Percentiles rank a stretch among this genome's conserved stretches.
Conservation (phyloP, 768 basidiomycete genomes). For the Nidularia pulvinata region DNA sequence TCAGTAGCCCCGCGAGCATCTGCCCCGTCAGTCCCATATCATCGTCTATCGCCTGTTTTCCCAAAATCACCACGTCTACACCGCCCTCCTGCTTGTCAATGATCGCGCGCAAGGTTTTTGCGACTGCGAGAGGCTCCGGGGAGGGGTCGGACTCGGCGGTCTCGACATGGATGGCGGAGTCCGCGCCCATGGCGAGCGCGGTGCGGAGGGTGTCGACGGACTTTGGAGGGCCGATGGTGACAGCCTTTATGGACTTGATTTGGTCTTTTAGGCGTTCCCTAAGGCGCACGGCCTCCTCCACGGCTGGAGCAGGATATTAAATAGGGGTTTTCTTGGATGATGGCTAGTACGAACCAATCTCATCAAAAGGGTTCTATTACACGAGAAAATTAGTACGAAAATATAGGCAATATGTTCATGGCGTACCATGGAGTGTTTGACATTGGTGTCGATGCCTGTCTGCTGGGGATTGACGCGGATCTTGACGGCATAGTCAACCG, state of each 20-base stretch:
- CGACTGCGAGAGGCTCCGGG: constrained; percentile 91
- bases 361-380: constrained; percentile 93
- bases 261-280: constrained; percentile 78
- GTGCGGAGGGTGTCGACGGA: constrained; percentile 90
- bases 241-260: constrained; percentile 86
- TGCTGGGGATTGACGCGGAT: constrained; percentile 96
- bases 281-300: constrained; percentile 97
- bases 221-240: constrained; percentile 95
- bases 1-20: constrained; percentile 92
- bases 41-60: constrained; percentile 98
- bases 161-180: constrained; percentile 90
- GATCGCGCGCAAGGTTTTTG: constrained; percentile 78
- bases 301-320: constrained; percentile 48
- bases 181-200: constrained; percentile 97
- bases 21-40: constrained; percentile 96
- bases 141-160: constrained; percentile 68
- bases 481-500: constrained; percentile 98
- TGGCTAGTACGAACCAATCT: constrained; percentile 72
- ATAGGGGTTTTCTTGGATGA: background rate
- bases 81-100: constrained; percentile 58
- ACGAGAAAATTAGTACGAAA: background rate
- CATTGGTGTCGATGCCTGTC: constrained; percentile 94
- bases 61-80: constrained; percentile 89
- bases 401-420: background rate
- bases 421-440: constrained; percentile 98